Percentiles rank a stretch among this genome's conserved stretches.
These are phyloP conservation scores for Ambrosiella xylebori DNA, from an alignment of 2,329 filamentous ascomycete genomes.

Conservation along the genomic window DNA sequence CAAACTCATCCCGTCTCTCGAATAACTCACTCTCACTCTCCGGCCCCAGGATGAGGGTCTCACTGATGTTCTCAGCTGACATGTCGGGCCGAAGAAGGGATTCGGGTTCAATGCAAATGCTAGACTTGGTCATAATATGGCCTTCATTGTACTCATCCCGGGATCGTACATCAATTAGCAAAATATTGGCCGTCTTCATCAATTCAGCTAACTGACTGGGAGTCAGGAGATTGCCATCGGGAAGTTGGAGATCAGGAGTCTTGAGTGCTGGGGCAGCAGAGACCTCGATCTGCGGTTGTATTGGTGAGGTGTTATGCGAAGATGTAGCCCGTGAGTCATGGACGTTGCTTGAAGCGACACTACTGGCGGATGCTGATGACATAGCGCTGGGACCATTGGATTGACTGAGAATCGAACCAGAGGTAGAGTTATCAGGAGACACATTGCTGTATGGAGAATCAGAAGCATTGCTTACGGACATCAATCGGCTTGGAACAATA, in stretches of 20 bases:
- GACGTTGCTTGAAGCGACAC: not conserved
- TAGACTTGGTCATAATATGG: slow-evolving; percentile 67
- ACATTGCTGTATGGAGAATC: too few relatives aligned
- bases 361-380: not conserved
- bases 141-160: slow-evolving; percentile 72
- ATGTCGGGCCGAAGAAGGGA: slow-evolving; percentile 53
- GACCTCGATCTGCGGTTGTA: not conserved
- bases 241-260: slow-evolving; percentile 24
- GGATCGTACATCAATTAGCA: slow-evolving; percentile 72
- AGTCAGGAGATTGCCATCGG: slow-evolving; percentile 41
- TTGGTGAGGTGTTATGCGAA: not conserved
- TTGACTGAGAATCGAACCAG: not conserved
- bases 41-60: slow-evolving; percentile 54
- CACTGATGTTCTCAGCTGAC: slow-evolving; percentile 42
- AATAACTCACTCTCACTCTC: slow-evolving; percentile 62
- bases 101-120: slow-evolving; percentile 76
- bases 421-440: too few relatives aligned
- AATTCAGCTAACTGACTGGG: slow-evolving; percentile 55
- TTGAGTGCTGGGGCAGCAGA: not conserved
- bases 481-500: too few relatives aligned
- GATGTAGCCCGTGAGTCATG: not conserved
- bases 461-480: too few relatives aligned
- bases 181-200: slow-evolving; percentile 40
- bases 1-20: slow-evolving; percentile 54
- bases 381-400: not conserved